Percentiles rank a stretch among this genome's conserved stretches.
Evolutionary conservation across 768 basidiomycete genomes (phyloP).

Genomic region (Mycena epipterygia): DNA sequence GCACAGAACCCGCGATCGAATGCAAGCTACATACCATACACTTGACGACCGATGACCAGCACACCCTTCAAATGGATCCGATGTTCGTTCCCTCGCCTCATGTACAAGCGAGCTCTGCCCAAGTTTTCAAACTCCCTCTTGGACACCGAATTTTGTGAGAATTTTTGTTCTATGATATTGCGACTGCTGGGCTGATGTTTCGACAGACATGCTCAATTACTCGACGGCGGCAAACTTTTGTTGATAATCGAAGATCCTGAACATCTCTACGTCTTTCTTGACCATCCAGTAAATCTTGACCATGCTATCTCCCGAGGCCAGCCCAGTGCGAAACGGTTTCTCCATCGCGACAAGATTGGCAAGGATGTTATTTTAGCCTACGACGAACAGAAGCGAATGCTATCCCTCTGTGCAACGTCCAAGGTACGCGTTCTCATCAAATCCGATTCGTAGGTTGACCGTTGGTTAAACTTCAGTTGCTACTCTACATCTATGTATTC

Average conservation of each 20-base stretch:
- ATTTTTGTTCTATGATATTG: not conserved
- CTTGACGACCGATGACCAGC: slow-evolving; percentile 52
- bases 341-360: slow-evolving; percentile 63
- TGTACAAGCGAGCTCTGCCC: slow-evolving; percentile 36
- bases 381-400: slow-evolving; percentile 64
- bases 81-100: slow-evolving; percentile 50
- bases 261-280: slow-evolving; percentile 55
- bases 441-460: not conserved
- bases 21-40: slow-evolving; percentile 50
- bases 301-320: slow-evolving; percentile 43
- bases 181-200: slow-evolving; percentile 11
- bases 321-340: slow-evolving; percentile 40
- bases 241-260: slow-evolving; percentile 56
- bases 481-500: slow-evolving; percentile 61
- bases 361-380: slow-evolving; percentile 60
- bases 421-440: slow-evolving; percentile 48
- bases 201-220: slow-evolving; percentile 51
- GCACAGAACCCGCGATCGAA: slow-evolving; percentile 38
- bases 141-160: slow-evolving; percentile 50
- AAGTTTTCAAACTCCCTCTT: slow-evolving; percentile 43
- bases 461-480: slow-evolving; percentile 40
- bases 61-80: slow-evolving; percentile 49
- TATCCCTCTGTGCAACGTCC: slow-evolving; percentile 58
- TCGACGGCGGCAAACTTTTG: slow-evolving; percentile 56
- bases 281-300: slow-evolving; percentile 46